These are phyloP conservation scores for Lumnitzera littorea DNA, from an alignment of 345 rosid species.

Conservation along the genomic window DNA sequence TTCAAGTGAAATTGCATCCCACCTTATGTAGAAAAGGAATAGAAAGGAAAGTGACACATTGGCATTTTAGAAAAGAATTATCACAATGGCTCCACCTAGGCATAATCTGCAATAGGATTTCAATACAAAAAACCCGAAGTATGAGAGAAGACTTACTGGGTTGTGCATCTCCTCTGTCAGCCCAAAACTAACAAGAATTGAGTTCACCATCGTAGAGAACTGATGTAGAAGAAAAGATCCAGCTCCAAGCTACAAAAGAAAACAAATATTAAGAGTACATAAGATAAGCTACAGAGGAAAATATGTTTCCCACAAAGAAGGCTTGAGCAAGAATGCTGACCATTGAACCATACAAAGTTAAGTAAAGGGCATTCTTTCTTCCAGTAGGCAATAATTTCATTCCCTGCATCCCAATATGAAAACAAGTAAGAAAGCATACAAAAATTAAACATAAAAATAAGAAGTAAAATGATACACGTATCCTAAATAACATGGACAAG, in stretches of 20 bases:
- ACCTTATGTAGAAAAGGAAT: no score
- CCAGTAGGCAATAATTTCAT: slow-evolving; percentile 75
- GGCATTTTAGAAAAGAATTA: no score
- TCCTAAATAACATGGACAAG: no score
- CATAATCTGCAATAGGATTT: not conserved
- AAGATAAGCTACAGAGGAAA: not conserved
- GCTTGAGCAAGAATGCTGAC: slow-evolving; percentile 30
- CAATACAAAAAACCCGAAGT: not conserved
- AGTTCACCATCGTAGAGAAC: slow-evolving; percentile 62
- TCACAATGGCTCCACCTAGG: no score
- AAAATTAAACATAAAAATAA: not conserved
- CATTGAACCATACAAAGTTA: slow-evolving; percentile 61
- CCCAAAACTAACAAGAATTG: slow-evolving; percentile 73
- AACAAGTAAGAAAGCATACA: not conserved
- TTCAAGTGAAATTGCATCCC: no score
- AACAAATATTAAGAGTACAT: slow-evolving; percentile 12
- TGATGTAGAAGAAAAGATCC: slow-evolving; percentile 82
- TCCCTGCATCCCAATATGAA: slow-evolving; percentile 31
- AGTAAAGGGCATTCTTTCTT: slow-evolving; percentile 56
- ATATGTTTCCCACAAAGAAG: slow-evolving; percentile 1
- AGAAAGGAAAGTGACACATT: no score
- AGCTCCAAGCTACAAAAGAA: slow-evolving; percentile 60
- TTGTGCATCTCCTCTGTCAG: slow-evolving; percentile 89
- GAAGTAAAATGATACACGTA: no score
- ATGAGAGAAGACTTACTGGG: slow-evolving; percentile 44